phyloP scores from a whole-genome alignment of 2,329 filamentous ascomycete species.

The Xylariomycetidae sp. region DNA sequence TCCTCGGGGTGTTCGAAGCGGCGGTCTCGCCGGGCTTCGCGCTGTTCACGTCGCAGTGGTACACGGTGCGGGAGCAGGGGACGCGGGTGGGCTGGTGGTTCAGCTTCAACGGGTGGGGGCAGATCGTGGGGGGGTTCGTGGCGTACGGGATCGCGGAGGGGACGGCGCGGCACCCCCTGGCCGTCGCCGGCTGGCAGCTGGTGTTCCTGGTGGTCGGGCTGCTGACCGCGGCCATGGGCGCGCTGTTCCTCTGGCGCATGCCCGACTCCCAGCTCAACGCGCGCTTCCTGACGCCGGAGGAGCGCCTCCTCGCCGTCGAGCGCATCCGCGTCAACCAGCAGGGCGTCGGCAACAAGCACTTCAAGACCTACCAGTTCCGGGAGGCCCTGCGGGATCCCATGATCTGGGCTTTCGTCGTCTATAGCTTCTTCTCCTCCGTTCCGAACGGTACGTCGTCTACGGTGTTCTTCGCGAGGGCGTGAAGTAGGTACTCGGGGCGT shows the following conservation, averaged over 20 bases:
- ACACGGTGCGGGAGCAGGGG: conserved; percentile 25
- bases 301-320: conserved; percentile 45
- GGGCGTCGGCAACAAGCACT: conserved; percentile 63
- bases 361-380: conserved; percentile 54
- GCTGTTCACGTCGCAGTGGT: conserved; percentile 28
- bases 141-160: conserved; percentile 44
- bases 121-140: conserved; percentile 34
- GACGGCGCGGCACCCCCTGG: conserved; percentile 29
- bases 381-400: conserved; percentile 32
- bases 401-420: conserved; percentile 31
- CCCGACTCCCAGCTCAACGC: conserved; percentile 36
- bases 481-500: too few species aligned
- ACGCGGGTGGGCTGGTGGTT: conserved; percentile 25
- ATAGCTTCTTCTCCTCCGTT: conserved; percentile 27
- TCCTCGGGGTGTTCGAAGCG: conserved; percentile 35
- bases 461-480: too few species aligned
- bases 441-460: conserved; percentile 28
- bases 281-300: conserved; percentile 47
- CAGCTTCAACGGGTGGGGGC: conserved; percentile 29
- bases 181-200: conserved; percentile 61
- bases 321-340: conserved; percentile 59
- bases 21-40: conserved; percentile 27
- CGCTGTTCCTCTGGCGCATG: conserved; percentile 43
- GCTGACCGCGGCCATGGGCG: conserved; percentile 42
- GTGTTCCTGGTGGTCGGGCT: conserved; percentile 49